Conservation (phyloP, 345 rosid genomes). For the Psidium guajava region DNA sequence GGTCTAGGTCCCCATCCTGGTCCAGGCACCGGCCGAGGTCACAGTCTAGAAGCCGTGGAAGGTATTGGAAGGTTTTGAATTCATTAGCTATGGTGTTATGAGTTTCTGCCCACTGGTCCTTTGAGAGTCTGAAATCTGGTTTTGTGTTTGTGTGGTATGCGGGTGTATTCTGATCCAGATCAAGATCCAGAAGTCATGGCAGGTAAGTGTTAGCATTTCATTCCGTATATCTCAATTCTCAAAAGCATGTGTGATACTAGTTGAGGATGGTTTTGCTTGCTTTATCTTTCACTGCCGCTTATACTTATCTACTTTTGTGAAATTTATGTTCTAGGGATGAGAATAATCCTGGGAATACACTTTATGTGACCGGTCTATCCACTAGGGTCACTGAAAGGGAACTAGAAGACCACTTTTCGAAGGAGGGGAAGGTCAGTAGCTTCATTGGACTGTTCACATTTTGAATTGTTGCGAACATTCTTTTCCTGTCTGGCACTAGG, state of each 20-base stretch:
- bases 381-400: constrained; percentile 86
- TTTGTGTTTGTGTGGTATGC: constrained; percentile 4
- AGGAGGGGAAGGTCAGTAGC: constrained; percentile 88
- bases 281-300: background rate
- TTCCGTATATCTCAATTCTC: background rate
- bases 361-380: constrained; percentile 92
- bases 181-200: constrained; percentile 77
- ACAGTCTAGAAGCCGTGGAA: constrained; percentile 64
- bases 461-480: background rate
- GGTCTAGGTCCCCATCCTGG: constrained; percentile 49
- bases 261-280: background rate
- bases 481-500: background rate
- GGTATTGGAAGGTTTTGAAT: constrained; percentile 28
- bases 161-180: constrained; percentile 25
- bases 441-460: background rate
- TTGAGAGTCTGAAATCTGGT: background rate
- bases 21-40: constrained; percentile 65
- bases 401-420: constrained; percentile 86
- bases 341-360: constrained; percentile 68
- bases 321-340: constrained; percentile 31
- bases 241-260: background rate
- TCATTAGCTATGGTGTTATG: background rate
- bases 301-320: background rate
- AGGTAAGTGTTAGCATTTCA: constrained; percentile 33
- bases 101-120: background rate